phyloP scores from a whole-genome alignment of 352 stramenopile genomes.

The Phytophthora fragariaefolia region DNA sequence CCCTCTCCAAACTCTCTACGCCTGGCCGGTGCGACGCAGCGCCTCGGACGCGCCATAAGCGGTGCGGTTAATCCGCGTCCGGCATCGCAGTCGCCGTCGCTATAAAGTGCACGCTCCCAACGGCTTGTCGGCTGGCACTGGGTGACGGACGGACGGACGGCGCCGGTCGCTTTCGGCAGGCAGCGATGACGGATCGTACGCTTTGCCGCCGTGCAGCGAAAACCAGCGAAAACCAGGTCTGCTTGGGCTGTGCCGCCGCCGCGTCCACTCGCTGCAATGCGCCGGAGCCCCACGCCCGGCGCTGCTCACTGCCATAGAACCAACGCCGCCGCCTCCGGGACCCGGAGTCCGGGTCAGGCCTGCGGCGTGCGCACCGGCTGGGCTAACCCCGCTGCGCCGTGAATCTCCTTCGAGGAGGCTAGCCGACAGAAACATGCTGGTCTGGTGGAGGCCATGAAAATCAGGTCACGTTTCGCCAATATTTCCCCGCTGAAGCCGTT shows the following conservation, averaged over 20 bases:
- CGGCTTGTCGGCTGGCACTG: too few relatives aligned
- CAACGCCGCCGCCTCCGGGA: too few relatives aligned
- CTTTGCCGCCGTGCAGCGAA: constrained; percentile 32
- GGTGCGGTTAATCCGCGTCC: background rate
- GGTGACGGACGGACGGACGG: background rate
- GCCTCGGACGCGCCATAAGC: constrained; percentile 9
- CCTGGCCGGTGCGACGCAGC: background rate
- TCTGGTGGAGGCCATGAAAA: background rate
- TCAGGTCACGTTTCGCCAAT: constrained; percentile 20
- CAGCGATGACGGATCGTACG: constrained; percentile 10
- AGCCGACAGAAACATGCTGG: constrained; percentile 11
- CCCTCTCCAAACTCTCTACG: constrained; percentile 7
- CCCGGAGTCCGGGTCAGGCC: background rate
- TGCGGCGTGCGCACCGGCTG: constrained; percentile 1
- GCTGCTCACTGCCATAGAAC: constrained; percentile 31
- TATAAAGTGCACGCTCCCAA: background rate
- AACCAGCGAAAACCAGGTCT: too few relatives aligned
- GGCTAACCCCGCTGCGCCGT: constrained; percentile 13
- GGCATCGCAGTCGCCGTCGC: background rate
- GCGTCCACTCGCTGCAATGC: constrained; percentile 15
- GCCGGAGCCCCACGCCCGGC: constrained; percentile 9
- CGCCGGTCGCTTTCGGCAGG: background rate
- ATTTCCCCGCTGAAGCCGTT: constrained; percentile 7
- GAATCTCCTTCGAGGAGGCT: constrained; percentile 26
- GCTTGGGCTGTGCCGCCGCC: constrained; percentile 18